A percentile compares a stretch with the other conserved stretches of the same genome.
phyloP scores from a whole-genome alignment of 2,329 filamentous ascomycete species.

The Trichoderma sp. region DNA sequence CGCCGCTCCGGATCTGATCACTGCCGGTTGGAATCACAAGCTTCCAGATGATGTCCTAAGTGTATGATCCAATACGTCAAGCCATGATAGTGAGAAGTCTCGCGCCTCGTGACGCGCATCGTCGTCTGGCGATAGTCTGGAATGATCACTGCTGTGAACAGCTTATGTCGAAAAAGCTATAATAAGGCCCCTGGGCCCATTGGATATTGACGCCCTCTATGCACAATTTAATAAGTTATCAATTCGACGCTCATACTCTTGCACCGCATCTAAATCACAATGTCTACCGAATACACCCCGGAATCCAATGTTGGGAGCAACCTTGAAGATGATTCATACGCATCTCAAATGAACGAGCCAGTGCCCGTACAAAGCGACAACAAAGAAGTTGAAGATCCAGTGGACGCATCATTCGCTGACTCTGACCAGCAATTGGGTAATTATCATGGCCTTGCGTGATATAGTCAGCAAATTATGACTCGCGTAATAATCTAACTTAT shows the following conservation, averaged over 20 bases:
- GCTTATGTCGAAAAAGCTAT: neutral
- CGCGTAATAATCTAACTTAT: neutral
- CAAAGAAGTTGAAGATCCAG: conserved; percentile 10
- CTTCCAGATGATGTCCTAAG: neutral
- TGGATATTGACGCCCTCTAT: too few species aligned
- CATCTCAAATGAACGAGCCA: neutral
- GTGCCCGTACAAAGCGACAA: conserved; percentile 21
- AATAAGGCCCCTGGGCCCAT: neutral
- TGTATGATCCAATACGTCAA: neutral
- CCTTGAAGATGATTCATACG: conserved; percentile 18
- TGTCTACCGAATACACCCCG: neutral
- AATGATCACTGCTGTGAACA: neutral
- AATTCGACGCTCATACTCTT: neutral
- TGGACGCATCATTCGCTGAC: conserved; percentile 5
- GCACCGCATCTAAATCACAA: neutral
- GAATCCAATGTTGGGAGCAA: neutral
- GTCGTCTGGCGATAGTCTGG: neutral
- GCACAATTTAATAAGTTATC: too few species aligned
- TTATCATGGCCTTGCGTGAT: neutral
- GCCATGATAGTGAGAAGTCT: neutral
- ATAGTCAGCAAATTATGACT: neutral
- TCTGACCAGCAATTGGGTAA: conserved; percentile 18
- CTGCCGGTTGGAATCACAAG: neutral
- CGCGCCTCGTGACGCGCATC: neutral
- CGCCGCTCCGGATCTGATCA: too few species aligned